Percentiles rank a stretch among this genome's conserved stretches.
phyloP scores from a whole-genome alignment of 2,329 filamentous ascomycete species.

The Chrysoporthe deuterocubensis region DNA sequence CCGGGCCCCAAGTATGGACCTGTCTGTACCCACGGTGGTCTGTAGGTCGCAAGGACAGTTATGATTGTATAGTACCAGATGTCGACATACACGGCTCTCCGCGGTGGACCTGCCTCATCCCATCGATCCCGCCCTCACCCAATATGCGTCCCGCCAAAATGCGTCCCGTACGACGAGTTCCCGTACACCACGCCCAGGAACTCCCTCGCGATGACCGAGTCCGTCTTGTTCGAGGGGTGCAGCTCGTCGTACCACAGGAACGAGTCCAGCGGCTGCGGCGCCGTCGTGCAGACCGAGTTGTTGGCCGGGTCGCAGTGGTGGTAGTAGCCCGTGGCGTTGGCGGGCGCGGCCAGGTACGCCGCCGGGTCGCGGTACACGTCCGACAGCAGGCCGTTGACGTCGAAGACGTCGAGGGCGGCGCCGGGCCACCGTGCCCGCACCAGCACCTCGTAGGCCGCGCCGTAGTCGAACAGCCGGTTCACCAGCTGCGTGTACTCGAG shows the following conservation, averaged over 20 bases:
- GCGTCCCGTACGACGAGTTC: conserved; percentile 32
- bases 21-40: too few species aligned
- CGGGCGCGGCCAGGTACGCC: conserved; percentile 65
- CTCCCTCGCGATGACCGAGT: conserved; percentile 35
- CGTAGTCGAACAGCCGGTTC: conserved; percentile 55
- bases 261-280: conserved; percentile 53
- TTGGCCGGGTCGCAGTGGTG: conserved; percentile 52
- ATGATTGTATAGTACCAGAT: too few species aligned
- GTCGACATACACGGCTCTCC: too few species aligned
- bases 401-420: conserved; percentile 67
- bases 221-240: conserved; percentile 70
- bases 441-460: conserved; percentile 50
- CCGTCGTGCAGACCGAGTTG: conserved; percentile 42
- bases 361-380: conserved; percentile 67
- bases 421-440: conserved; percentile 56
- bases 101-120: too few species aligned
- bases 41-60: too few species aligned
- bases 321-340: conserved; percentile 64
- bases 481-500: conserved; percentile 53
- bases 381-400: conserved; percentile 66
- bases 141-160: not conserved
- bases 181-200: conserved; percentile 33
- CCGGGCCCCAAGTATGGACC: too few species aligned
- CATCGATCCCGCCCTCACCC: too few species aligned
- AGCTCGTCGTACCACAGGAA: conserved; percentile 76